A percentile compares a stretch with the other conserved stretches of the same genome.
These are phyloP conservation scores for Claviceps capensis DNA, from an alignment of 2,329 filamentous ascomycete species.

Conservation along the genomic window DNA sequence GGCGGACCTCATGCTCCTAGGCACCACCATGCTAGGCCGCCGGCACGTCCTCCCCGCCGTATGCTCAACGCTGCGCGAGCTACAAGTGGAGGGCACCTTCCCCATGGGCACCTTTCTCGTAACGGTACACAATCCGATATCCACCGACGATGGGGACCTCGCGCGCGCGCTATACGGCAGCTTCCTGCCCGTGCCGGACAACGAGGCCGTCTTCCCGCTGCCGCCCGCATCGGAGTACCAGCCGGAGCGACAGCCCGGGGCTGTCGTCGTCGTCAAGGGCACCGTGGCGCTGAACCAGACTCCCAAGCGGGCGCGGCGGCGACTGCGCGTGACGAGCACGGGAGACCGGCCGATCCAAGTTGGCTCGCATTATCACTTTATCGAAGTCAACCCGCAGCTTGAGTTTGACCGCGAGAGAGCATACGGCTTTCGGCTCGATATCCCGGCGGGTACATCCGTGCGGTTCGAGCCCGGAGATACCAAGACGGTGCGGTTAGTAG, in stretches of 20 bases:
- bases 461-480: conserved; percentile 89
- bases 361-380: conserved; percentile 91
- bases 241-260: conserved; percentile 59
- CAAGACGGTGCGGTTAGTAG: conserved; percentile 79
- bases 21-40: conserved; percentile 82
- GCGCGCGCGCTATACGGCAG: conserved; percentile 81
- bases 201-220: conserved; percentile 49
- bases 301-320: conserved; percentile 57
- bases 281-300: conserved; percentile 60
- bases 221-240: conserved; percentile 53
- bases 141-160: conserved; percentile 73
- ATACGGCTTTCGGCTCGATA: conserved; percentile 79
- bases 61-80: conserved; percentile 60
- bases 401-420: conserved; percentile 73
- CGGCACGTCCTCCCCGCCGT: conserved; percentile 83
- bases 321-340: conserved; percentile 65
- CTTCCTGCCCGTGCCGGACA: conserved; percentile 68
- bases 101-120: conserved; percentile 83
- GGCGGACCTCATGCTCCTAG: conserved; percentile 83
- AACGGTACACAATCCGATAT: conserved; percentile 83
- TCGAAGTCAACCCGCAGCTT: conserved; percentile 84
- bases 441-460: conserved; percentile 80
- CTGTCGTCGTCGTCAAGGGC: conserved; percentile 57
- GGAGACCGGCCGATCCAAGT: conserved; percentile 87
- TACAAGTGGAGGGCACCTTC: conserved; percentile 93